Evolutionary conservation across 345 rosid species (phyloP).

Genomic region (Euclidium syriacum): DNA sequence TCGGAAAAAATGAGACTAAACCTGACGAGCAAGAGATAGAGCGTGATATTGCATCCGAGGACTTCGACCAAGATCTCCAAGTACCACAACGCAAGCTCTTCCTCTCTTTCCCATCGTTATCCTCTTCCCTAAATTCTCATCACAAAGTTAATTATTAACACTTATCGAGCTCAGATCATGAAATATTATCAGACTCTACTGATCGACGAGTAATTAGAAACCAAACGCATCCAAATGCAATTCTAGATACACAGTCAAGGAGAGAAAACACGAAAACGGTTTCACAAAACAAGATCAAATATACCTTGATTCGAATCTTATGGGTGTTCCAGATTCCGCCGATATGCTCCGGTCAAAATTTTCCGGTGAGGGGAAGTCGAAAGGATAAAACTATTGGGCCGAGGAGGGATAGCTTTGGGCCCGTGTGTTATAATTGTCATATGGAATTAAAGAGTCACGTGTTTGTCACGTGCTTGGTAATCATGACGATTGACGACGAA

Average conservation of each 20-base stretch:
- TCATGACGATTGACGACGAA: background rate
- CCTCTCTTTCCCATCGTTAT: constrained; percentile 51
- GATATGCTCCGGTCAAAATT: constrained; percentile 1
- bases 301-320: background rate
- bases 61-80: constrained; percentile 95
- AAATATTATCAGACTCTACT: background rate
- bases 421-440: background rate
- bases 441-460: constrained; percentile 10
- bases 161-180: background rate
- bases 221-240: background rate
- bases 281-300: background rate
- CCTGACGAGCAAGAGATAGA: constrained; percentile 94
- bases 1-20: background rate
- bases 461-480: constrained; percentile 1
- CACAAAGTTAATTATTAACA: constrained; percentile 1
- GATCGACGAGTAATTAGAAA: background rate
- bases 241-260: background rate
- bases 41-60: constrained; percentile 99
- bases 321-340: constrained; percentile 10
- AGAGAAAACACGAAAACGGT: background rate
- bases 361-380: constrained; percentile 17
- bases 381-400: background rate
- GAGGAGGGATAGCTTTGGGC: background rate
- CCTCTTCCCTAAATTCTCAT: background rate
- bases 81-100: constrained; percentile 87